Evolutionary conservation across 306 rosid genomes (phyloP).

Genomic region (Cicer judaicum): DNA sequence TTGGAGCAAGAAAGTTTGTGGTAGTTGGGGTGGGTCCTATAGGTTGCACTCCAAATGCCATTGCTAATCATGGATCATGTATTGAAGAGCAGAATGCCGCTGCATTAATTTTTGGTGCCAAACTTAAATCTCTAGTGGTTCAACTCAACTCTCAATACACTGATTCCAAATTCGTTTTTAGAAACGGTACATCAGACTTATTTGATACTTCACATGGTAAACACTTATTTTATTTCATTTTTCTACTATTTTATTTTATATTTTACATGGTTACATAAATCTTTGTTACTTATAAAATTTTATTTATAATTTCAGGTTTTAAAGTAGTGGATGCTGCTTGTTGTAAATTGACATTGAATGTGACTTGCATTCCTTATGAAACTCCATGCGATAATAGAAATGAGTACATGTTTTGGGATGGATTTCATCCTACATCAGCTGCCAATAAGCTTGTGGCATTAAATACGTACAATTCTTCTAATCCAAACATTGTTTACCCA

Average conservation of each 20-base stretch:
- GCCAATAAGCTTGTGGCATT: conserved; percentile 21
- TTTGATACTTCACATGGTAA: not conserved
- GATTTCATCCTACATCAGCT: conserved; percentile 46
- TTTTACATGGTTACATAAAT: too few species aligned
- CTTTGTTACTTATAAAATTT: too few species aligned
- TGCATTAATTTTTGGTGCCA: conserved; percentile 33
- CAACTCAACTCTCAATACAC: conserved; percentile 29
- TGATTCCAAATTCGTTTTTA: conserved; percentile 43
- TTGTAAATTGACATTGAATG: conserved; percentile 17
- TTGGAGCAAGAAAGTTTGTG: conserved; percentile 62
- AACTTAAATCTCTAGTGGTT: conserved; percentile 44
- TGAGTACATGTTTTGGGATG: conserved; percentile 51
- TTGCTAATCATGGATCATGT: conserved; percentile 38
- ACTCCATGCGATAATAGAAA: conserved; percentile 50
- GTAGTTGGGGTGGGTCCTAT: conserved; percentile 53
- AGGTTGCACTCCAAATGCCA: conserved; percentile 54
- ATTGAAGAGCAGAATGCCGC: conserved; percentile 40
- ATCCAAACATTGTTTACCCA: conserved; percentile 22
- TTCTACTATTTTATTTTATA: not conserved
- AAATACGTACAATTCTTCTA: conserved; percentile 4
- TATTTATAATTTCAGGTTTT: conserved; percentile 44
- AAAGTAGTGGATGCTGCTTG: conserved; percentile 32
- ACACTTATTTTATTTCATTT: not conserved
- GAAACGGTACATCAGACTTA: conserved; percentile 2
- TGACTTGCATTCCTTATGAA: conserved; percentile 29